phyloP scores from a whole-genome alignment of 495 filamentous ascomycete genomes.

The Penicillium lividum region DNA sequence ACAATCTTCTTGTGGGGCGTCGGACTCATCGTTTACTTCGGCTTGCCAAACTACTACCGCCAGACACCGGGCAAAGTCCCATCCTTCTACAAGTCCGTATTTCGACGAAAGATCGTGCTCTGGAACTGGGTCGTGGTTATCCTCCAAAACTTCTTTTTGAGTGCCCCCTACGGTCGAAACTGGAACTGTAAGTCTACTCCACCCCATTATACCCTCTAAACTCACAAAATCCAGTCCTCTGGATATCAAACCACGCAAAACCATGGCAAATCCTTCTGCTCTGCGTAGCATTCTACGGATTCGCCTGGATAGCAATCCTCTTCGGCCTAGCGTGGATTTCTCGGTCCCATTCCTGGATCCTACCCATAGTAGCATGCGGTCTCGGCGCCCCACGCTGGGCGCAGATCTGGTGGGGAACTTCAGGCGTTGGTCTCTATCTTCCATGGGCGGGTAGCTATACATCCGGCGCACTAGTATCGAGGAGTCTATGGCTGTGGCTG shows the following conservation, averaged over 20 bases:
- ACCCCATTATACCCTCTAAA: neutral
- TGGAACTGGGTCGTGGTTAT: slow-evolving; percentile 53
- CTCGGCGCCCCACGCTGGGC: slow-evolving; percentile 53
- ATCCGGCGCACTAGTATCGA: slow-evolving; percentile 46
- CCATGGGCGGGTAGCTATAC: slow-evolving; percentile 51
- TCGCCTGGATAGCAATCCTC: slow-evolving; percentile 44
- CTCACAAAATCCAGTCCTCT: slow-evolving; percentile 36
- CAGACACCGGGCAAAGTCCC: slow-evolving; percentile 69
- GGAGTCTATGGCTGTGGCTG: slow-evolving; percentile 54
- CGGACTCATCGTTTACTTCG: slow-evolving; percentile 44
- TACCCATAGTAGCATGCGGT: slow-evolving; percentile 52
- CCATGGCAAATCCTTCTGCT: slow-evolving; percentile 48
- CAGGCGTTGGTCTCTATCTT: slow-evolving; percentile 46
- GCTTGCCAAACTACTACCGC: slow-evolving; percentile 52
- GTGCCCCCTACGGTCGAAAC: slow-evolving; percentile 51
- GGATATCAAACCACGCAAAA: slow-evolving; percentile 48
- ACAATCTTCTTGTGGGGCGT: slow-evolving; percentile 44
- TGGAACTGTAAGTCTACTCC: slow-evolving; percentile 44
- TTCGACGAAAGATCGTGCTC: slow-evolving; percentile 49
- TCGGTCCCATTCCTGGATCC: slow-evolving; percentile 50
- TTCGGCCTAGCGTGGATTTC: slow-evolving; percentile 44
- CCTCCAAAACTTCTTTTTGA: slow-evolving; percentile 51
- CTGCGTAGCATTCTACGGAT: slow-evolving; percentile 46
- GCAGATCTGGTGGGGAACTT: slow-evolving; percentile 55
- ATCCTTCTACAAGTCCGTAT: slow-evolving; percentile 51